Evolutionary conservation across 2,329 filamentous ascomycete genomes (phyloP), one percentile per base, ranked within the genome.

Genomic region (Aspergillus ochraceus): DNA sequence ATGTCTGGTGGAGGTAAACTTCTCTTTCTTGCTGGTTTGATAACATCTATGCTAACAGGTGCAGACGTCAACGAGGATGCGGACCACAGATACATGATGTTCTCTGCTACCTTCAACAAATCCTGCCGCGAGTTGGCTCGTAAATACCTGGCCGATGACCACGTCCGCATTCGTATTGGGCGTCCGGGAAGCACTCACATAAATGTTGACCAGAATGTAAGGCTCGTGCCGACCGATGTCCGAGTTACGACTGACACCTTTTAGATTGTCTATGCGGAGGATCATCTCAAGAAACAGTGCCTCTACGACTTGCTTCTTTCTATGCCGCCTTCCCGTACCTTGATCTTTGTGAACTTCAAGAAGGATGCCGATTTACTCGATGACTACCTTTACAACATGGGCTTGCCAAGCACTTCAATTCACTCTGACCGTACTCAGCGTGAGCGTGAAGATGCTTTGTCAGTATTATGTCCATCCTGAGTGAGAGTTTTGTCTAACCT

Each of bases 91-190:
- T 88, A 86, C 74, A 83, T 96, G 77, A 89, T 99, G 80, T 98
- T 98, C 75, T 97, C 92, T 0, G 95, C 95, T 0, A 98, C 95
- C 0, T 98, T 99, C 76, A 91, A 93, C 46, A 92, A 90, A 78
- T 80, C 80, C 0, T 87, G 91, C 64, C 91, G 92, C 30, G 83
- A 89, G 24, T 79, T 98, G 14, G 94, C 93, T 11, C 87, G 86
- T 60, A 83, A 90, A 29, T 90, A 93, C 70, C 85, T 99, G 59
- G 82, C 88, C 0, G 81, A 86, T 11, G 86, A 91, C 47, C 88
- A 92, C 69, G 83, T 96, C 54, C 90, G 90, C 22, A 88, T 99
- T 74, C 89, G 88, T 49, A 90, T 98, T 64, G 95, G 95, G 30
- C 91, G 94, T 68, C 87, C 92, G 26, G 95, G 95, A 36, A 91